A percentile compares a stretch with the other conserved stretches of the same genome.
These are phyloP conservation scores for Populus pruinosa DNA, from an alignment of 345 rosid species.

Conservation along the genomic window DNA sequence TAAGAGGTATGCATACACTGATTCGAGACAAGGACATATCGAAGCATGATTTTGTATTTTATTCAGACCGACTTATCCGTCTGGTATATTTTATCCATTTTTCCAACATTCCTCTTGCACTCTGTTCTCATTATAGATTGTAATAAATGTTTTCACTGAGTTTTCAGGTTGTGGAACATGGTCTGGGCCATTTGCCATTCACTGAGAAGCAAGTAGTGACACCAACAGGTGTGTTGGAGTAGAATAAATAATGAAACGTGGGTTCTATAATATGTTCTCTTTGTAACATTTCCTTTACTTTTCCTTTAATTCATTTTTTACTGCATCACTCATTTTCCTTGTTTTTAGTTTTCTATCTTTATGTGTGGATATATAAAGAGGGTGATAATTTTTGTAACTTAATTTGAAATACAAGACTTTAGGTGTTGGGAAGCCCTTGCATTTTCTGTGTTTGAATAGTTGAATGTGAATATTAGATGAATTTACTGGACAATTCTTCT, in stretches of 20 bases:
- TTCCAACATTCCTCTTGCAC: constrained; percentile 2
- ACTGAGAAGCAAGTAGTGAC: constrained; percentile 94
- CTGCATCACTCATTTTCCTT: not conserved
- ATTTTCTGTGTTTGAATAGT: not conserved
- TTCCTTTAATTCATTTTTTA: not conserved
- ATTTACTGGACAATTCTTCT: not conserved
- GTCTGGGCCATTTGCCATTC: constrained; percentile 94
- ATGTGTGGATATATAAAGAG: no score
- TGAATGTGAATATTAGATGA: not conserved
- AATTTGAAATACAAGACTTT: not conserved
- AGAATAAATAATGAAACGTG: constrained; percentile 10
- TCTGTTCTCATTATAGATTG: constrained; percentile 3
- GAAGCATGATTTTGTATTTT: constrained; percentile 96
- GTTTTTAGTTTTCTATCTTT: not conserved
- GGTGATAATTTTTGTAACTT: no score
- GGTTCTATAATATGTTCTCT: not conserved
- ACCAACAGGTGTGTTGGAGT: constrained; percentile 72
- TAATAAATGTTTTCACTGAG: constrained; percentile 11
- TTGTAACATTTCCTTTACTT: not conserved
- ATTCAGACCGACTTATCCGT: constrained; percentile 94
- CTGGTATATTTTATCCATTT: constrained; percentile 49
- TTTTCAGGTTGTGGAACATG: constrained; percentile 94
- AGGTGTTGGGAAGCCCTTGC: not conserved
- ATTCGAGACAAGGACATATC: constrained; percentile 92
- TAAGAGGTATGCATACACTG: constrained; percentile 98